Base-by-base conservation (phyloP, 805 yeast genomes). In the Candida xyloterini region DNA sequence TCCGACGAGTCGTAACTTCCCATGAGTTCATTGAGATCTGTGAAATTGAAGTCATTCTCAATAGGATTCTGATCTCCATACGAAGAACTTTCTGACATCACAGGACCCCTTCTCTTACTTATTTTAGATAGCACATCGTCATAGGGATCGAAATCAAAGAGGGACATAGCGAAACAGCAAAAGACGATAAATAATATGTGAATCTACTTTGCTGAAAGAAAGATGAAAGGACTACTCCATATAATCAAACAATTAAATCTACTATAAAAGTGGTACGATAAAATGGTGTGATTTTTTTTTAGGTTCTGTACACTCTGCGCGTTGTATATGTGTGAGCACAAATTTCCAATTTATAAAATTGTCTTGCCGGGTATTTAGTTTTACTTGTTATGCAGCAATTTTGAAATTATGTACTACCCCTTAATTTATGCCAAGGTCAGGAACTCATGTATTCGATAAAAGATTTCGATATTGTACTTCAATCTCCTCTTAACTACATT, bases 1-100 rank as follows among this genome's bases (percentile, higher is more conserved):
- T 58, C 54, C 1, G 60, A 56, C 2, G 65, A 57, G 27, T 54
- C 52, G 29, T 60, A 47, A 15, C 58, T 53, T 31, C 57, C 52
- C 47, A 54, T 43, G 2, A 60, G 64, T 41, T 60, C 64, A 35
- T 58, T 58, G 10, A 60, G 38, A 13, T 61, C 65, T 20, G 54
- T 52, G 20, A 57, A 56, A 38, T 58, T 55, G 7, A 59, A 38
- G 3, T 60, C 63, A 1, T 63, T 52, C 9, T 49, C 47, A 8
- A 52, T 47, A 6, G 58, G 50, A 10, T 52, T 48, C 10, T 26
- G 23, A 13, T 31, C 33, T 7, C n/a, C 21, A 25, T 24, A 25
- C 2, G 24, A 24, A 6, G 36, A 33, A 10, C 9, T 11, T 3
- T 15, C 15, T 4, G 36, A 27, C 25, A 13, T 18, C 14, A 27